Evolutionary conservation across 75 land plant species (phyloP).

Genomic region (Ceratopteris richardii): DNA sequence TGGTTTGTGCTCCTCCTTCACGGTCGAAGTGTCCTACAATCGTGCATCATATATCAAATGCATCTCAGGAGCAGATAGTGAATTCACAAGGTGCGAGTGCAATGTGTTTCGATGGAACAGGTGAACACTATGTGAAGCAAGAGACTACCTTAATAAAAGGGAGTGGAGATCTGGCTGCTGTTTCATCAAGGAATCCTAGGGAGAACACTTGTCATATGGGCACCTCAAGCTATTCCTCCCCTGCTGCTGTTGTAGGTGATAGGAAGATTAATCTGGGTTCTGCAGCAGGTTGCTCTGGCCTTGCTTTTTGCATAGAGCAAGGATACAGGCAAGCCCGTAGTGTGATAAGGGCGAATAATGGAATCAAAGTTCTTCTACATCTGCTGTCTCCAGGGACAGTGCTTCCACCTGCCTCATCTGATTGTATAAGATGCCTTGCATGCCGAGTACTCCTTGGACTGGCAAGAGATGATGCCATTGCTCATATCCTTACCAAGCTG

Average conservation of each 20-base stretch:
- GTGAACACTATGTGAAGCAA: too few species aligned
- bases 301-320: constrained; percentile 91
- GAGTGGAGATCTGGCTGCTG: too few species aligned
- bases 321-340: constrained; percentile 92
- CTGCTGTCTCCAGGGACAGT: constrained; percentile 74
- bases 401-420: constrained; percentile 65
- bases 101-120: too few species aligned
- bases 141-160: too few species aligned
- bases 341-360: constrained; percentile 92
- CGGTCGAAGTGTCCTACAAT: constrained; percentile 45
- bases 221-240: constrained; percentile 1
- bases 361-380: constrained; percentile 88
- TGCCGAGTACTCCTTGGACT: constrained; percentile 95
- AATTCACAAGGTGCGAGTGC: too few species aligned
- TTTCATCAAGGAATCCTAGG: too few species aligned
- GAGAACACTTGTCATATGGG: too few species aligned
- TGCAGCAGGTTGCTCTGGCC: constrained; percentile 83
- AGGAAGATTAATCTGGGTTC: constrained; percentile 85
- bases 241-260: constrained; percentile 75
- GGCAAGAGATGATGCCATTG: constrained; percentile 93
- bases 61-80: not conserved
- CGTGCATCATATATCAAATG: constrained; percentile 1
- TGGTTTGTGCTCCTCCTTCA: constrained; percentile 97
- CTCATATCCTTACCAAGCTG: constrained; percentile 94
- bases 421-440: constrained; percentile 86